Percentiles rank a stretch among this genome's conserved stretches.
phyloP scores from a whole-genome alignment of 768 basidiomycete species.

The Gymnopilus dilepis region DNA sequence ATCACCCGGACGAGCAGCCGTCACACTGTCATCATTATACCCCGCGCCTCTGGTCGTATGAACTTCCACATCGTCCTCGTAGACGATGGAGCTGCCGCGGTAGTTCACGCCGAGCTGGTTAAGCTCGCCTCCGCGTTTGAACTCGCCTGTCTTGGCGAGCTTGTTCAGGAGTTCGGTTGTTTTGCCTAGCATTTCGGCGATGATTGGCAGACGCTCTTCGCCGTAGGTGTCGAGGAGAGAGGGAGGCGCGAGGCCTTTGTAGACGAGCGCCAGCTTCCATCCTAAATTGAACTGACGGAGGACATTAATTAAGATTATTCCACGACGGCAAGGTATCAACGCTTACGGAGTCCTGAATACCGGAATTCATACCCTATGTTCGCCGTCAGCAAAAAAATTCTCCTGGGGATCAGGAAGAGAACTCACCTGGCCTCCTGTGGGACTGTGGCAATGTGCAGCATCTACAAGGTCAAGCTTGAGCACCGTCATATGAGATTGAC shows the following conservation, averaged over 20 bases:
- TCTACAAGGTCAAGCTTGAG: too few species aligned
- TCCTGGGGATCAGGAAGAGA: not conserved
- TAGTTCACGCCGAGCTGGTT: conserved; percentile 59
- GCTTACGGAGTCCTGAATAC: conserved; percentile 27
- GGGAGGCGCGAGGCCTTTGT: conserved; percentile 31
- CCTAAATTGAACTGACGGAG: conserved; percentile 41
- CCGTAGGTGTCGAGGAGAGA: conserved; percentile 38
- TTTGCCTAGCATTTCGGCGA: conserved; percentile 37
- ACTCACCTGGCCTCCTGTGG: conserved; percentile 36
- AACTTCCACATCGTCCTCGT: conserved; percentile 19
- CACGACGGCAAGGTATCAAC: conserved; percentile 22
- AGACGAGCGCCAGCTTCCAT: conserved; percentile 43
- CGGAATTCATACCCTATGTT: too few species aligned
- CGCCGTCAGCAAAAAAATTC: too few species aligned
- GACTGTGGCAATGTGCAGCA: conserved; percentile 40
- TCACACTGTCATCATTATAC: conserved; percentile 31
- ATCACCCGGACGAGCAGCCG: conserved; percentile 38
- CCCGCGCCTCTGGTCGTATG: conserved; percentile 32
- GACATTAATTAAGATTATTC: conserved; percentile 15
- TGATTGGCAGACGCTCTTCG: conserved; percentile 41
- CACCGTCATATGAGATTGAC: too few species aligned
- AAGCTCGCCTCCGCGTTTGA: conserved; percentile 31
- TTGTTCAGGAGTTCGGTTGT: conserved; percentile 30
- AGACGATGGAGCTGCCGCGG: conserved; percentile 52
- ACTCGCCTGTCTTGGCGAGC: conserved; percentile 19